Percentiles rank a stretch among this genome's conserved stretches.
These are phyloP conservation scores for Cucumis melo DNA, from an alignment of 306 rosid genomes.

Conservation along the genomic window DNA sequence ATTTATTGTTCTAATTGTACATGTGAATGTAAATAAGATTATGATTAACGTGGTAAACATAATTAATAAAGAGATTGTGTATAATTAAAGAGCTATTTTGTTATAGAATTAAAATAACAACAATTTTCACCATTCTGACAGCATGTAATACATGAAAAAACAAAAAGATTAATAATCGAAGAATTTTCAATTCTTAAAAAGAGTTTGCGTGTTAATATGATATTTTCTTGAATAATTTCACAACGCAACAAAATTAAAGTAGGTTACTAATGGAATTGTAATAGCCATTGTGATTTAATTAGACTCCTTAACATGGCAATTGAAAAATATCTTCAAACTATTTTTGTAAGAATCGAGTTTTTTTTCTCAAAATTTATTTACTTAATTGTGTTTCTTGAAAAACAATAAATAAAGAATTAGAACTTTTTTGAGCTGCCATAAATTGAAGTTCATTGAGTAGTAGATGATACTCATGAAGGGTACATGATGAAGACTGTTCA, in stretches of 20 bases:
- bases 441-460: no score
- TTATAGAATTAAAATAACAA: neutral
- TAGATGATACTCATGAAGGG: no score
- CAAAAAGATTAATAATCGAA: neutral
- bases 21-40: neutral
- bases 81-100: neutral
- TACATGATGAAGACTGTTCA: no score
- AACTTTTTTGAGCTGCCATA: no score
- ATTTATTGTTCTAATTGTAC: neutral
- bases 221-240: neutral
- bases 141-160: no score
- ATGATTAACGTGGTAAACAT: neutral
- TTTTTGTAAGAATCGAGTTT: no score
- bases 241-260: neutral
- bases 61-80: neutral
- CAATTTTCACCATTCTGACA: neutral
- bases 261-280: neutral
- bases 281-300: no score
- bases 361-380: no score
- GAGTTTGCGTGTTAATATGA: neutral
- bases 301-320: no score
- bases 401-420: no score
- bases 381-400: no score
- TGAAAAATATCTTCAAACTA: no score
- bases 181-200: neutral